These are phyloP conservation scores for Nannizziopsis arthrosporioides DNA, from an alignment of 2,329 filamentous ascomycete genomes.

Conservation along the genomic window DNA sequence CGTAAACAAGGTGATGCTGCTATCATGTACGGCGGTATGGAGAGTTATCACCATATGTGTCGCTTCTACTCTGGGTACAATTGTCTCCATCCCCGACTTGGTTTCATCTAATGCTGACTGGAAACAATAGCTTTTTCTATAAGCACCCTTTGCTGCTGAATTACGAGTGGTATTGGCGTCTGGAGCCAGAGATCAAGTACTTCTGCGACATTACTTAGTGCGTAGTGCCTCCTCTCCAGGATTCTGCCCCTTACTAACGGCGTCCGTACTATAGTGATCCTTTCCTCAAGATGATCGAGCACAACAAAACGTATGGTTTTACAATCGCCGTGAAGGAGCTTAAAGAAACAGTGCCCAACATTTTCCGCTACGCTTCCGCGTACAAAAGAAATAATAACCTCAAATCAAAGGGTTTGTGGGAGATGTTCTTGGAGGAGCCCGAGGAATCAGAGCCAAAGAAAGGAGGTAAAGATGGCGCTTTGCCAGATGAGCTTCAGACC, in stretches of 20 bases:
- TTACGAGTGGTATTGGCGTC: constrained; percentile 99
- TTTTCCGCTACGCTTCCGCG: constrained; percentile 96
- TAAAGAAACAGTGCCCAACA: constrained; percentile 93
- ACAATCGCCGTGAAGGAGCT: constrained; percentile 98
- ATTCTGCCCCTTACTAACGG: constrained; percentile 22
- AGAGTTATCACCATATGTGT: constrained; percentile 99
- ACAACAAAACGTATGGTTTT: constrained; percentile 97
- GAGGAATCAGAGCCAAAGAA: constrained; percentile 27
- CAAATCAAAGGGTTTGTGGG: constrained; percentile 86
- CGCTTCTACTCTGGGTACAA: constrained; percentile 92
- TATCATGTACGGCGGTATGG: constrained; percentile 98
- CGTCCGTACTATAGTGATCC: constrained; percentile 54
- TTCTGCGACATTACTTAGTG: constrained; percentile 99
- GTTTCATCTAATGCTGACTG: constrained; percentile 14
- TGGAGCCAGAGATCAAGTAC: constrained; percentile 99
- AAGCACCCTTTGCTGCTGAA: constrained; percentile 90
- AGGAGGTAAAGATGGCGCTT: constrained; percentile 41
- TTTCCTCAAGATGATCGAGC: constrained; percentile 84
- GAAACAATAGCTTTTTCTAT: constrained; percentile 67
- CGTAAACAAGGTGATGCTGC: constrained; percentile 91
- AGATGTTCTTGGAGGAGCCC: constrained; percentile 76
- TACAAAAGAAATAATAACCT: constrained; percentile 90
- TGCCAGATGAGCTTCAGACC: constrained; percentile 70
- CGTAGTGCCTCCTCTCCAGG: constrained; percentile 19
- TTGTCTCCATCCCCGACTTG: constrained; percentile 1